phyloP scores from a whole-genome alignment of 345 rosid species.

The Anastatica hierochuntica region DNA sequence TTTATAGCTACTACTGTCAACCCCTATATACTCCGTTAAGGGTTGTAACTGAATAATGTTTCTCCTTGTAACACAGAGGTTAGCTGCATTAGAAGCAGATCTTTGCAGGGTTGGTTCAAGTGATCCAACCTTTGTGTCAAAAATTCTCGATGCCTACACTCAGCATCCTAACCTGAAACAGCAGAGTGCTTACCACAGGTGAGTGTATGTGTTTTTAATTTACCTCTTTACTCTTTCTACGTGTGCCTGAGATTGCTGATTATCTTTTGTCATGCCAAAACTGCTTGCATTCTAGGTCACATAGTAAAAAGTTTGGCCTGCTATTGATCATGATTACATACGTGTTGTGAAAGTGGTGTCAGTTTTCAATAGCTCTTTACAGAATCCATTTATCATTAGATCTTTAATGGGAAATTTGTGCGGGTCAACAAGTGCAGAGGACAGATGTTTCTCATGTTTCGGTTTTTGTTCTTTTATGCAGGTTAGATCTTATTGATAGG shows the following conservation, averaged over 20 bases:
- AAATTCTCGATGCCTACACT: conserved; percentile 44
- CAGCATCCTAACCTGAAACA: conserved; percentile 48
- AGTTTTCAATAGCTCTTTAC: background rate
- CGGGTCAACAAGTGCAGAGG: background rate
- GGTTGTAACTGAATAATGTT: conserved; percentile 16
- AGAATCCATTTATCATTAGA: background rate
- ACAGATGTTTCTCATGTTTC: conserved; percentile 6
- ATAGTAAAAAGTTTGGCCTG: background rate
- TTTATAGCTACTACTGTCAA: too few relatives aligned
- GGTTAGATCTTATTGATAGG: conserved; percentile 63
- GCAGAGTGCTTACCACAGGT: conserved; percentile 55
- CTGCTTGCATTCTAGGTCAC: too few relatives aligned
- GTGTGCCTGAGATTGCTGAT: background rate
- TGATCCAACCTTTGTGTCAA: conserved; percentile 41
- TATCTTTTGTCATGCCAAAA: too few relatives aligned
- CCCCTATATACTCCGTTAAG: too few relatives aligned
- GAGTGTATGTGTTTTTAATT: conserved; percentile 15
- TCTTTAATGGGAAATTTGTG: conserved; percentile 1
- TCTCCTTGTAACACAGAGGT: conserved; percentile 39
- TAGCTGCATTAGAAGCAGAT: conserved; percentile 51
- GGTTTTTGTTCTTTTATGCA: conserved; percentile 25
- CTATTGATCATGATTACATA: background rate
- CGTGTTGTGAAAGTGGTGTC: background rate
- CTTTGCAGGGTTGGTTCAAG: conserved; percentile 35
- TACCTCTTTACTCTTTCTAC: background rate